Evolutionary conservation across 164 flowering plant species (phyloP).

Genomic region (Magnolia changhungtana): DNA sequence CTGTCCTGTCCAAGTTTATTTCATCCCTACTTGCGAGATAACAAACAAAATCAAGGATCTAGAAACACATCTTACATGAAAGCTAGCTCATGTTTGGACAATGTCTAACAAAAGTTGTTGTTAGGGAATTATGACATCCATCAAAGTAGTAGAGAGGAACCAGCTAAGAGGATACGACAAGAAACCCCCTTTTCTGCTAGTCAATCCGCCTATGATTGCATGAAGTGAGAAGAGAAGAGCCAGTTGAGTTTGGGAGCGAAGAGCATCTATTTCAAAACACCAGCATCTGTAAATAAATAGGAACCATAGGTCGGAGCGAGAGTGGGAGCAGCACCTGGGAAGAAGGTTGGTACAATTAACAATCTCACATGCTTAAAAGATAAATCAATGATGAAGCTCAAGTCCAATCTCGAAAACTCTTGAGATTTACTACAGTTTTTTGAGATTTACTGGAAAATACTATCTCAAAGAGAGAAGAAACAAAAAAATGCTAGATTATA

Average conservation of each 20-base stretch:
- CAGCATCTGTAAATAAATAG: background rate
- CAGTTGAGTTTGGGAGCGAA: background rate
- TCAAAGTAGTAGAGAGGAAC: too few relatives aligned
- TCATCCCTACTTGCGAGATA: background rate
- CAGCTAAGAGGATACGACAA: background rate
- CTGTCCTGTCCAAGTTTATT: conserved; percentile 49
- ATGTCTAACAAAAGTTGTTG: too few relatives aligned
- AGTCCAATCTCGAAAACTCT: background rate
- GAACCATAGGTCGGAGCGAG: background rate
- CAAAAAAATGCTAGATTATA: too few relatives aligned
- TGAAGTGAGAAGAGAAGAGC: background rate
- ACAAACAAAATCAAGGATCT: background rate
- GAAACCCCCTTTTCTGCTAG: background rate
- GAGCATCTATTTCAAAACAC: background rate
- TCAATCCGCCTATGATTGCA: background rate
- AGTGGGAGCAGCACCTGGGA: background rate
- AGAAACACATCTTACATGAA: background rate
- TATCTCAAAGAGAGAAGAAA: background rate
- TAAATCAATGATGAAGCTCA: background rate
- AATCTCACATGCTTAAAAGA: too few relatives aligned
- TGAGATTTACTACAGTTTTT: too few relatives aligned
- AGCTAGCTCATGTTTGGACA: too few relatives aligned
- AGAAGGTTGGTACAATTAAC: background rate
- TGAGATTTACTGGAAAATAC: background rate
- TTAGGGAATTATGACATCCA: too few relatives aligned